Evolutionary conservation across 139 green algal species (phyloP).

Genomic region (Chlamydomonas urium): DNA sequence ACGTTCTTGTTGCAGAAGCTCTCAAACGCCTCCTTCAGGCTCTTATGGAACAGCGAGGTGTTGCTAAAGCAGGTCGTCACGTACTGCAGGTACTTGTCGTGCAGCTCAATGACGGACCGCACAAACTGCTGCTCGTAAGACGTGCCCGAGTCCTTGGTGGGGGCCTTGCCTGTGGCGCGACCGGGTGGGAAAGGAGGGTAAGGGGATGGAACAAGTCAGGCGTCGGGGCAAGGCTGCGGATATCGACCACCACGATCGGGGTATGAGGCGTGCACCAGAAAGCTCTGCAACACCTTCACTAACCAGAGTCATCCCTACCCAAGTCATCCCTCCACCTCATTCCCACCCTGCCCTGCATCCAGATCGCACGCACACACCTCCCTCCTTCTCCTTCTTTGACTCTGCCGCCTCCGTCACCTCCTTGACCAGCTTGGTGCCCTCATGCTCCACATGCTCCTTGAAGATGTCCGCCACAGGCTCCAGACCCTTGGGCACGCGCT

Average conservation of each 20-base stretch:
- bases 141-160: conserved; percentile 45
- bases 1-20: conserved; percentile 97
- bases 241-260: no score
- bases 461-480: conserved; percentile 91
- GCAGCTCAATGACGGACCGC: conserved; percentile 81
- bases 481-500: conserved; percentile 84
- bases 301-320: no score
- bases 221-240: no score
- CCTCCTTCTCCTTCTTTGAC: conserved; percentile 70
- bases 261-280: no score
- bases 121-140: conserved; percentile 88
- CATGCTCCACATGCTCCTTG: conserved; percentile 87
- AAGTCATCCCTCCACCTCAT: no score
- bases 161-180: conserved; percentile 25
- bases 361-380: conserved; percentile 38
- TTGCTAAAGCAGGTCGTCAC: conserved; percentile 75
- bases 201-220: not conserved
- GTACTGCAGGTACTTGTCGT: conserved; percentile 86
- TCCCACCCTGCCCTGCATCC: no score
- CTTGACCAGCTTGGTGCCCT: conserved; percentile 85
- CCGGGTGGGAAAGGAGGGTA: not conserved
- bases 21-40: conserved; percentile 97
- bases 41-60: conserved; percentile 91
- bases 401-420: conserved; percentile 67
- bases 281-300: no score